phyloP scores from a whole-genome alignment of 2,329 filamentous ascomycete genomes.

The Hypoxylon sp. region DNA sequence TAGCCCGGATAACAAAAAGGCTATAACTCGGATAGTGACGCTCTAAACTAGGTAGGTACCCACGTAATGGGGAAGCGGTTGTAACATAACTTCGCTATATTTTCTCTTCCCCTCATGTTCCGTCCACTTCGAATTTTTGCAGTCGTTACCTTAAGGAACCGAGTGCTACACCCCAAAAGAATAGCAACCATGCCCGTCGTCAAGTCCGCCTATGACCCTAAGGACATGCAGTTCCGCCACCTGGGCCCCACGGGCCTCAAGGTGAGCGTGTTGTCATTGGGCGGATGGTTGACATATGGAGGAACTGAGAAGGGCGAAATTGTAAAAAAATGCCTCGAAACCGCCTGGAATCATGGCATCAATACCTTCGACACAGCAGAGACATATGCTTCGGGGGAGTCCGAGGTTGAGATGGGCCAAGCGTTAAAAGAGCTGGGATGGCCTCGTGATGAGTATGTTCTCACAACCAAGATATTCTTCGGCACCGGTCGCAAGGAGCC shows the following conservation, averaged over 20 bases:
- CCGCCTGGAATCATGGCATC: conserved; percentile 67
- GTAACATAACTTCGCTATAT: conserved; percentile 7
- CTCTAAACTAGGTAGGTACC: background rate
- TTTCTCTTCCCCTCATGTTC: conserved; percentile 36
- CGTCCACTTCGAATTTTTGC: conserved; percentile 22
- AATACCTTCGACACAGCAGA: conserved; percentile 71
- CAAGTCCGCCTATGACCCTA: conserved; percentile 49
- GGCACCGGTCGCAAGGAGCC: conserved; percentile 72
- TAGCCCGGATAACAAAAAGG: background rate
- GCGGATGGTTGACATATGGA: conserved; percentile 54
- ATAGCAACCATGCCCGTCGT: conserved; percentile 49
- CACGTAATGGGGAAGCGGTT: background rate
- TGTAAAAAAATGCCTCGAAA: conserved; percentile 61
- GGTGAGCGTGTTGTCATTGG: conserved; percentile 61
- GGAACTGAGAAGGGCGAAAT: conserved; percentile 56
- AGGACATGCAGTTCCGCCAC: conserved; percentile 61
- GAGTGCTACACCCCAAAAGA: conserved; percentile 29
- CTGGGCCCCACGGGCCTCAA: conserved; percentile 61
- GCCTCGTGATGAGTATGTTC: conserved; percentile 68
- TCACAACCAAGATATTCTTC: conserved; percentile 66
- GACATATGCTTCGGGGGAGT: conserved; percentile 64
- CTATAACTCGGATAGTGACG: background rate
- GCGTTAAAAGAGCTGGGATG: conserved; percentile 67
- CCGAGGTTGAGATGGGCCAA: conserved; percentile 66
- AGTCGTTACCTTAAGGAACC: conserved; percentile 25